Evolutionary conservation across 1,139 yeast species (phyloP).

Genomic region (Yamadazyma blattariae): DNA sequence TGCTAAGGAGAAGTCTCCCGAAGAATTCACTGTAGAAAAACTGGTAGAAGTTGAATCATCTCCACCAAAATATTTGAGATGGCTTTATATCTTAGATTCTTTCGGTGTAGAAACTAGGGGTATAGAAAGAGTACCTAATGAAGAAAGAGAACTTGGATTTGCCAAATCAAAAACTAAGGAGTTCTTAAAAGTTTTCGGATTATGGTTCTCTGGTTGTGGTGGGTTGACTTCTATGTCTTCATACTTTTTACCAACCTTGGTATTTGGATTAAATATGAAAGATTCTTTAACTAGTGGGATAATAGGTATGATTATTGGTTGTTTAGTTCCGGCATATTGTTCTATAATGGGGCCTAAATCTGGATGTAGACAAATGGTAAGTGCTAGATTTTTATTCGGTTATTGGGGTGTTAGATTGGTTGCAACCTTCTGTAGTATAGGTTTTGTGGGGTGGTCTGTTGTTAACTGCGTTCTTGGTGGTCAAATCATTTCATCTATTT

Average conservation of each 20-base stretch:
- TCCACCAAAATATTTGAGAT: slow-evolving; percentile 1
- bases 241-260: slow-evolving; percentile 31
- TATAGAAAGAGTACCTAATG: slow-evolving; percentile 70
- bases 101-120: slow-evolving; percentile 76
- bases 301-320: slow-evolving; percentile 30
- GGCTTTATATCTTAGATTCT: slow-evolving; percentile 28
- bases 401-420: slow-evolving; percentile 38
- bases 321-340: slow-evolving; percentile 38
- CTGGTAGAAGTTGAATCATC: background rate
- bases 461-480: slow-evolving; percentile 41
- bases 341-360: slow-evolving; percentile 40
- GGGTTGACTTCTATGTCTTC: slow-evolving; percentile 41
- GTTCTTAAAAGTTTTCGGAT: slow-evolving; percentile 59
- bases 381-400: slow-evolving; percentile 39
- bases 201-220: slow-evolving; percentile 42
- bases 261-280: slow-evolving; percentile 26
- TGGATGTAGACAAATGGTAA: slow-evolving; percentile 42
- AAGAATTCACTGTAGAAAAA: background rate
- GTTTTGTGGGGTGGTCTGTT: slow-evolving; percentile 43
- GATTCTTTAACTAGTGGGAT: slow-evolving; percentile 32
- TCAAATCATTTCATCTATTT: slow-evolving; percentile 28
- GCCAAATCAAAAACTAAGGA: slow-evolving; percentile 36
- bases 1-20: background rate
- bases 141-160: slow-evolving; percentile 48
- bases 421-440: slow-evolving; percentile 31